Conservation (phyloP, 441 rosid genomes). For the Euphorbia celastroides region DNA sequence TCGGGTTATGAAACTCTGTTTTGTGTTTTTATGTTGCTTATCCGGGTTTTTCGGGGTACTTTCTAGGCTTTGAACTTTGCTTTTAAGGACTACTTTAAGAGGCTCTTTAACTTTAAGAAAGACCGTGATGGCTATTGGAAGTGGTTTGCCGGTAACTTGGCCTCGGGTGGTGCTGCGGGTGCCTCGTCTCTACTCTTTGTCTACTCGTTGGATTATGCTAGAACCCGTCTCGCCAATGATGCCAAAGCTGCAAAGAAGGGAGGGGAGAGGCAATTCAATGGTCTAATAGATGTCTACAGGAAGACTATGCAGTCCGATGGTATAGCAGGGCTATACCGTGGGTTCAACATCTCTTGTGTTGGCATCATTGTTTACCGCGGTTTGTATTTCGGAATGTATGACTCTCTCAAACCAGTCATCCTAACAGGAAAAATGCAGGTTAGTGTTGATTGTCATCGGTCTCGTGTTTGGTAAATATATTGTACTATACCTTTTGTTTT, state of each 20-base stretch:
- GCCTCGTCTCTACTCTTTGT: conserved; percentile 92
- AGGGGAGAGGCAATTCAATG: conserved; percentile 91
- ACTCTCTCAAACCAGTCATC: conserved; percentile 84
- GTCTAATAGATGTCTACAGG: conserved; percentile 80
- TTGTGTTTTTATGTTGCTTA: too few relatives aligned
- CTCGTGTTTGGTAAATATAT: too few relatives aligned
- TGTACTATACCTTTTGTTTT: too few relatives aligned
- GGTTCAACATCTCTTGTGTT: conserved; percentile 79
- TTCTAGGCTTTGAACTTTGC: conserved; percentile 91
- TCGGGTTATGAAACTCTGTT: too few relatives aligned
- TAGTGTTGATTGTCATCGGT: too few relatives aligned
- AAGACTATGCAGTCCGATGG: conserved; percentile 90
- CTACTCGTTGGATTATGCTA: conserved; percentile 78
- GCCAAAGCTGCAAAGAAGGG: conserved; percentile 88
- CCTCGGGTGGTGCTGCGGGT: conserved; percentile 98
- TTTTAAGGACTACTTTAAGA: conserved; percentile 88
- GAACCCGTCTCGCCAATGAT: conserved; percentile 92
- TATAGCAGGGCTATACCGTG: conserved; percentile 85
- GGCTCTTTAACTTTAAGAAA: conserved; percentile 89
- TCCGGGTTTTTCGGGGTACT: neutral
- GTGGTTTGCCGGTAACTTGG: conserved; percentile 98
- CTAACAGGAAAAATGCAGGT: conserved; percentile 66
- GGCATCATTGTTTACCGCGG: conserved; percentile 87
- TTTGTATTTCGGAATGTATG: conserved; percentile 92
- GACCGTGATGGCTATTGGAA: conserved; percentile 89